phyloP scores from a whole-genome alignment of 1,284 basidiomycete species.

The Sanghuangporus sanghuang region DNA sequence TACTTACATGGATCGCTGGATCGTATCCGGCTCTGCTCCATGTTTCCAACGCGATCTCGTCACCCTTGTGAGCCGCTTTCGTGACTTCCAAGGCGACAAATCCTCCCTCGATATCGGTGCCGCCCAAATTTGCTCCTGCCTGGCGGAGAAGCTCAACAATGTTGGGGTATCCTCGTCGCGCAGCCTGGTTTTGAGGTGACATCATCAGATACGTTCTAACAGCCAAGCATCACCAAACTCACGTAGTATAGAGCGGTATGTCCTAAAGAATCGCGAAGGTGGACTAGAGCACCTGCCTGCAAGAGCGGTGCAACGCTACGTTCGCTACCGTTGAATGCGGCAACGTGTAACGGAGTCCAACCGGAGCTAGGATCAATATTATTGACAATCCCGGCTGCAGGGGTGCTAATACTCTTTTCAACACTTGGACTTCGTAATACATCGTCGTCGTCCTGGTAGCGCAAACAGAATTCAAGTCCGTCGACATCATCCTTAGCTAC shows the following conservation, averaged over 20 bases:
- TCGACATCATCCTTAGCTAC: constrained; percentile 63
- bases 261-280: constrained; percentile 70
- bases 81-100: constrained; percentile 48
- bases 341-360: constrained; percentile 76
- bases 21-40: constrained; percentile 46
- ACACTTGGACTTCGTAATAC: constrained; percentile 17
- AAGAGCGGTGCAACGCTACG: constrained; percentile 58
- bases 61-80: constrained; percentile 39
- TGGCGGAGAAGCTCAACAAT: constrained; percentile 66
- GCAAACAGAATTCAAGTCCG: constrained; percentile 54
- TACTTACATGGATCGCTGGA: constrained; percentile 5
- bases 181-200: constrained; percentile 42
- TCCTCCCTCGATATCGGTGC: constrained; percentile 55
- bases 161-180: constrained; percentile 56
- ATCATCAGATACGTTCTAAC: neutral
- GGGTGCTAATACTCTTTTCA: constrained; percentile 14
- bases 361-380: constrained; percentile 64
- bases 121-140: constrained; percentile 71
- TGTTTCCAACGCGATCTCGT: constrained; percentile 40
- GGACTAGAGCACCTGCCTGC: constrained; percentile 80
- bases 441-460: constrained; percentile 23
- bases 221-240: constrained; percentile 23
- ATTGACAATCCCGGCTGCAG: constrained; percentile 62
- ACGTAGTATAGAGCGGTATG: constrained; percentile 84
- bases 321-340: constrained; percentile 64